These are phyloP conservation scores for Pseudopyricularia cyperi DNA, from an alignment of 2,329 filamentous ascomycete genomes.

Conservation along the genomic window DNA sequence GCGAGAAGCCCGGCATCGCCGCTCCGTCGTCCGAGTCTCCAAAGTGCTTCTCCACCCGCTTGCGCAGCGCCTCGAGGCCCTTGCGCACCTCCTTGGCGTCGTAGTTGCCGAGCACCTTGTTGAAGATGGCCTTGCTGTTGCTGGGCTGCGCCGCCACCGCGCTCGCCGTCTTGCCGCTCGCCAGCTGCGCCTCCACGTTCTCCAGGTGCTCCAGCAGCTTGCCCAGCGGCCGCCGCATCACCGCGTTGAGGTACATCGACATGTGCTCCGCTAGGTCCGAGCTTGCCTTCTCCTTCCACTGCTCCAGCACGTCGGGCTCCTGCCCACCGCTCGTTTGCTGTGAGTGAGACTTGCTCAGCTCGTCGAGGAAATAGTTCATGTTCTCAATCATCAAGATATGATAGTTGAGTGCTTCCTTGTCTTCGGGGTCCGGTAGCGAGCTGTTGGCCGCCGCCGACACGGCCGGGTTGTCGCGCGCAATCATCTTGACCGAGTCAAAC, in stretches of 20 bases:
- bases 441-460: conserved; percentile 26
- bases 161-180: conserved; percentile 42
- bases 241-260: conserved; percentile 71
- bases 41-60: conserved; percentile 95
- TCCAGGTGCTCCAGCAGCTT: conserved; percentile 88
- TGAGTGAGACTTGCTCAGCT: conserved; percentile 56
- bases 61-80: conserved; percentile 79
- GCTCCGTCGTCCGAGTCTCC: conserved; percentile 62
- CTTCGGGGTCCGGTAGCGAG: conserved; percentile 46
- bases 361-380: conserved; percentile 95
- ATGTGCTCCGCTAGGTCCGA: conserved; percentile 78
- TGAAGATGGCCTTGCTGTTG: conserved; percentile 70
- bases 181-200: conserved; percentile 64
- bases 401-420: conserved; percentile 94
- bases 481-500: conserved; percentile 95
- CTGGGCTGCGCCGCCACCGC: conserved; percentile 68
- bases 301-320: conserved; percentile 61
- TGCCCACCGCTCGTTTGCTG: conserved; percentile 17
- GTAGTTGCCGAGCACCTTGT: conserved; percentile 70
- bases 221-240: conserved; percentile 79
- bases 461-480: conserved; percentile 58
- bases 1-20: not conserved
- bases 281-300: conserved; percentile 69
- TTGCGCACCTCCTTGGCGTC: conserved; percentile 78
- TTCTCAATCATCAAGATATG: conserved; percentile 97